Evolutionary conservation across 2,329 filamentous ascomycete species (phyloP), one percentile per base, ranked within the genome.

Genomic region (Epicoccum sorghinum): DNA sequence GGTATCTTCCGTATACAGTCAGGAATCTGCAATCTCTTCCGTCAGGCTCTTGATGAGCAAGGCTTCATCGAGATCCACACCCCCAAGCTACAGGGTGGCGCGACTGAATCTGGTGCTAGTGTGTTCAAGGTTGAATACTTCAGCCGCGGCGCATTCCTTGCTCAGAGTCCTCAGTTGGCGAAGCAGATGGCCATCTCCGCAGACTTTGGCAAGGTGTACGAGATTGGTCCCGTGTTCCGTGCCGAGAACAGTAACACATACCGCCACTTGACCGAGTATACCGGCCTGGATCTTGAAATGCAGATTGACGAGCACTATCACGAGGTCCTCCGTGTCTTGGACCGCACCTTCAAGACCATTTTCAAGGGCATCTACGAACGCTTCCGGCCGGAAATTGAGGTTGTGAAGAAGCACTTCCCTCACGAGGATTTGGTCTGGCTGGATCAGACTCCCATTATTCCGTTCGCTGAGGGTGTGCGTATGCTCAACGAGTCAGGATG

Each of bases 221-320:
- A 97, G 72, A 88, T 95, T 60, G 91, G 91, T 13, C 87, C 90
- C 2, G 92, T 97, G 6, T 97, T 97, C 82, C 87, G 93, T 63
- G 93, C 93, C 0, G 93, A 97, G 73, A 96, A 97, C 78, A 96
- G 90, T 70, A 97, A 97, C 75, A 97, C 93, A 0, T 93, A 96
- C 69, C 87, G 93, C 33, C 93, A 97, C 73, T 81, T 97, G 80
- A 96, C 93, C 0, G 93, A 97, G 73, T 97, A 96, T 72, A 97
- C 92, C 4, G 93, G 93, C 50, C 81, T 97, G 27, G 93, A 97
- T 81, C 75, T 97, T 14, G 93, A 97, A 71, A 97, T 97, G 93
- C 84, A 88, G 3, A 91, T 97, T 59, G 88, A 92, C 44, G 86
- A 90, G 65, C 88, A 96, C 73, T 96, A 97, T 72, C 89, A 96